Conservation (phyloP, 2,329 filamentous ascomycete species). For the Venturia pyrina region DNA sequence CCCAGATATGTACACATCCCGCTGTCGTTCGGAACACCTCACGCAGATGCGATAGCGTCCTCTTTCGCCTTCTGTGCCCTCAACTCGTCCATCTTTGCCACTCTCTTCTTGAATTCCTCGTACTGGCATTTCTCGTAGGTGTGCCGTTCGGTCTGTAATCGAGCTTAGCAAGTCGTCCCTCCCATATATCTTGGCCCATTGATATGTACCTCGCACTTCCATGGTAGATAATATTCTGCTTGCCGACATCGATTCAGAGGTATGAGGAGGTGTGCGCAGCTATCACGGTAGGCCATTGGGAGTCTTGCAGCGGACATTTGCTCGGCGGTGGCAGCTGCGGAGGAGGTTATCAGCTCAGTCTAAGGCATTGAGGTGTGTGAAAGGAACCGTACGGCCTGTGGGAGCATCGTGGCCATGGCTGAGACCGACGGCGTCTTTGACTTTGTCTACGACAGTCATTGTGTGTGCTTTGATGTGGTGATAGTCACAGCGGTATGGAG, state of each 20-base stretch:
- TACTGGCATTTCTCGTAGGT: slow-evolving; percentile 99
- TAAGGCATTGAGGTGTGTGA: neutral
- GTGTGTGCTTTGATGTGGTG: slow-evolving; percentile 7
- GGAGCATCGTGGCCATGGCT: slow-evolving; percentile 19
- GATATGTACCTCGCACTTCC: slow-evolving; percentile 83
- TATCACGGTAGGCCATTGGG: slow-evolving; percentile 86
- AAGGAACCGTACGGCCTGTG: slow-evolving; percentile 9
- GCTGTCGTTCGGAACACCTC: neutral
- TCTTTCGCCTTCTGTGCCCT: slow-evolving; percentile 40
- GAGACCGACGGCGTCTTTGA: slow-evolving; percentile 40
- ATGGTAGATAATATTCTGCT: slow-evolving; percentile 87
- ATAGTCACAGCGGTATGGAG: neutral
- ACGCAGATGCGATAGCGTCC: neutral
- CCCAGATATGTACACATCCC: neutral
- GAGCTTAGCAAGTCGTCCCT: neutral
- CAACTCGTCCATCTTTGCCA: slow-evolving; percentile 97
- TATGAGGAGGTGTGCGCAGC: slow-evolving; percentile 88
- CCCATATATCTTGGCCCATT: neutral
- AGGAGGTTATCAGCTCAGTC: neutral
- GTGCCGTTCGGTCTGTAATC: slow-evolving; percentile 76
- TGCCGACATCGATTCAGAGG: slow-evolving; percentile 90
- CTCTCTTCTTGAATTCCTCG: slow-evolving; percentile 95
- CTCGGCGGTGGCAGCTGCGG: slow-evolving; percentile 68
- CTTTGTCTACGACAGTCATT: slow-evolving; percentile 34
- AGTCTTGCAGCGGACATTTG: slow-evolving; percentile 89